These are phyloP conservation scores for Gastrolobium bilobum DNA, from an alignment of 306 rosid genomes.

Conservation along the genomic window DNA sequence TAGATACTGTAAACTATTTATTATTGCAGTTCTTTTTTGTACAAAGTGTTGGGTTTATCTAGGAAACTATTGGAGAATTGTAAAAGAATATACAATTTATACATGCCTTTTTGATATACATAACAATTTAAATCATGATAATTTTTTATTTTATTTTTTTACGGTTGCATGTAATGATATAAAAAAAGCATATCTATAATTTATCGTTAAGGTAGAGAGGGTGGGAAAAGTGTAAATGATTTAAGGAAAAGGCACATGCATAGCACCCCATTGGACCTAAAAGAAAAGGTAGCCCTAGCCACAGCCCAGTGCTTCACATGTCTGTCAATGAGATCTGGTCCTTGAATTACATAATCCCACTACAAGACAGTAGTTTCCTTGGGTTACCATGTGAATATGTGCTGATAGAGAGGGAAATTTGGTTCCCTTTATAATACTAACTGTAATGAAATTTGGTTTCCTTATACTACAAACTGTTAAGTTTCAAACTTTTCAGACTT, in stretches of 20 bases:
- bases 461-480: neutral
- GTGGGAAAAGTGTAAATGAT: constrained; percentile 13
- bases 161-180: too few species aligned
- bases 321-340: constrained; percentile 62
- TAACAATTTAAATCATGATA: too few species aligned
- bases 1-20: constrained; percentile 50
- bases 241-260: constrained; percentile 72
- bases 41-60: constrained; percentile 48
- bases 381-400: constrained; percentile 68
- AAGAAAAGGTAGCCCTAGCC: constrained; percentile 54
- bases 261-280: constrained; percentile 64
- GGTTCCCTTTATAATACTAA: constrained; percentile 54
- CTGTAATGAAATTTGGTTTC: constrained; percentile 8
- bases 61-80: constrained; percentile 40
- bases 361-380: constrained; percentile 56
- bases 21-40: constrained; percentile 39
- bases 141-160: too few species aligned
- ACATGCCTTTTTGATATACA: neutral
- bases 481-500: constrained; percentile 53
- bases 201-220: neutral
- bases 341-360: constrained; percentile 49
- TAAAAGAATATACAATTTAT: neutral
- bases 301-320: constrained; percentile 68
- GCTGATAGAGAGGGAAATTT: constrained; percentile 35
- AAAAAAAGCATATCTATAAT: neutral